Percentiles rank a stretch among this genome's conserved stretches.
These are phyloP conservation scores for Lentinula lateritia DNA, from an alignment of 768 basidiomycete genomes.

Conservation along the genomic window DNA sequence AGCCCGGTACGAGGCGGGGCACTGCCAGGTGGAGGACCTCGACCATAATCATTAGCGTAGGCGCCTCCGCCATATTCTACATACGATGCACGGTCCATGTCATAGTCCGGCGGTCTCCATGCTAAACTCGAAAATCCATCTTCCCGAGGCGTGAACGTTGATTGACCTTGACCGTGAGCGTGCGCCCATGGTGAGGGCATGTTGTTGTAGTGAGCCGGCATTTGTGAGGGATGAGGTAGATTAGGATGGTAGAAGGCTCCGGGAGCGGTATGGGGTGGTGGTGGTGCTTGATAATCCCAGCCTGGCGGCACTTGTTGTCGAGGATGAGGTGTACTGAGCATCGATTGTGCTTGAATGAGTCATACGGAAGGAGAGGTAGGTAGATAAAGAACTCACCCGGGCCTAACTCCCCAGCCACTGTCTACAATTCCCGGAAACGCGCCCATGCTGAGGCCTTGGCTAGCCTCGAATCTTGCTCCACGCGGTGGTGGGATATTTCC, in stretches of 20 bases:
- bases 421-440: constrained; percentile 1
- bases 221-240: neutral
- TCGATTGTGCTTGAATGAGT: neutral
- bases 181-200: neutral
- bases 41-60: neutral
- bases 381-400: neutral
- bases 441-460: neutral
- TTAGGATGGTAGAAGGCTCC: neutral
- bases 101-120: constrained; percentile 2
- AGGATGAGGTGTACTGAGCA: neutral
- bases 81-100: neutral
- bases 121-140: constrained; percentile 1
- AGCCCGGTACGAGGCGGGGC: neutral
- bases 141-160: neutral
- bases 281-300: constrained; percentile 3
- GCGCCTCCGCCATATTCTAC: neutral
- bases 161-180: neutral
- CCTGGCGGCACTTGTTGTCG: neutral
- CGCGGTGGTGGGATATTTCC: neutral
- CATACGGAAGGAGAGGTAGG: neutral
- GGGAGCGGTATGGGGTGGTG: neutral
- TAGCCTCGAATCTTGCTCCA: neutral
- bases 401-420: neutral
- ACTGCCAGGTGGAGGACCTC: neutral
- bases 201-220: neutral